Evolutionary conservation across 768 basidiomycete genomes (phyloP).

Genomic region (Psilocybe azurescens): DNA sequence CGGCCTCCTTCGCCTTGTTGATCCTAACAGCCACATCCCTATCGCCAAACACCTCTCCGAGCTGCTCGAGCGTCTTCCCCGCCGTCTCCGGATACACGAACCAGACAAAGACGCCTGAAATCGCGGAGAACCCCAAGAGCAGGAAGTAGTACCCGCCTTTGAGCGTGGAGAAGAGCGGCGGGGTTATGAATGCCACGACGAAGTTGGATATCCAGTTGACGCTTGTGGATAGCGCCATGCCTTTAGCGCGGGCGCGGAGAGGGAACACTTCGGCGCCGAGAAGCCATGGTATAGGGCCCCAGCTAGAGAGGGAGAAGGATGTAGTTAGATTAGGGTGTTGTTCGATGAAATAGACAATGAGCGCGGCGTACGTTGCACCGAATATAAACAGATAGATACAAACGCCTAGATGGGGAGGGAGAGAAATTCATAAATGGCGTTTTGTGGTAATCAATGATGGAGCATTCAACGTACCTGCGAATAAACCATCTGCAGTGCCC

Average conservation of each 20-base stretch:
- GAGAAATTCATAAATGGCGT: neutral
- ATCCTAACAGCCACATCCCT: conserved; percentile 14
- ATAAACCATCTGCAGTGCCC: conserved; percentile 34
- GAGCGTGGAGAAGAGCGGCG: conserved; percentile 50
- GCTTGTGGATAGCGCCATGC: conserved; percentile 65
- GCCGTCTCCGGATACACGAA: conserved; percentile 57
- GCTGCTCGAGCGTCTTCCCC: conserved; percentile 50
- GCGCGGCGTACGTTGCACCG: conserved; percentile 45
- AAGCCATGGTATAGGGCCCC: conserved; percentile 61
- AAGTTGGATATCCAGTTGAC: conserved; percentile 80
- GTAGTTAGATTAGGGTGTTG: neutral
- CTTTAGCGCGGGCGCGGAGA: conserved; percentile 66
- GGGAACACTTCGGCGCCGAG: conserved; percentile 58
- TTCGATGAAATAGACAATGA: neutral
- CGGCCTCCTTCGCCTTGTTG: conserved; percentile 32
- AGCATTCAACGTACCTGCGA: conserved; percentile 32
- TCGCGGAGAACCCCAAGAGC: conserved; percentile 48
- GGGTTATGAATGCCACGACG: conserved; percentile 55
- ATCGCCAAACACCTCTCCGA: conserved; percentile 55
- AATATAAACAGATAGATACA: conserved; percentile 67
- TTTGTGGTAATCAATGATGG: neutral
- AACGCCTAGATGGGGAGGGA: conserved; percentile 27
- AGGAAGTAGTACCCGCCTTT: conserved; percentile 57
- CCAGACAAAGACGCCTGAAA: conserved; percentile 51
- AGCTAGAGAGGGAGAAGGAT: conserved; percentile 42